Percentiles rank a stretch among this genome's conserved stretches.
Conservation (phyloP, 2,329 filamentous ascomycete genomes). For the Paecilomyces formosus region DNA sequence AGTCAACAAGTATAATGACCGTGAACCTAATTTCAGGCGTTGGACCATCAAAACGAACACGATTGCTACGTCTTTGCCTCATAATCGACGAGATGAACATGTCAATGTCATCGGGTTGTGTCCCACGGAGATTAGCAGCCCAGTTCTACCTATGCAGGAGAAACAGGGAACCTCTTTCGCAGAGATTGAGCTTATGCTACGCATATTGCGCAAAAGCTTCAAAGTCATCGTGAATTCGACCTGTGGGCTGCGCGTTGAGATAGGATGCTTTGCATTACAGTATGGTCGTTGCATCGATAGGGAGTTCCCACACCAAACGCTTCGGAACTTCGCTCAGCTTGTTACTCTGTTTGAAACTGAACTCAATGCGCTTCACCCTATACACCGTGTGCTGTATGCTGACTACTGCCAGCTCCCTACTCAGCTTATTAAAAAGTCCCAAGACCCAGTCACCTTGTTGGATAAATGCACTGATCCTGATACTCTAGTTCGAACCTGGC, state of each 20-base stretch:
- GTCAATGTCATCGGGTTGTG: slow-evolving; percentile 6
- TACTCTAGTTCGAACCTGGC: slow-evolving; percentile 6
- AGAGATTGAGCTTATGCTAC: slow-evolving; percentile 7
- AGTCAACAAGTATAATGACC: slow-evolving; percentile 5
- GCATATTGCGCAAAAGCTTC: slow-evolving; percentile 7
- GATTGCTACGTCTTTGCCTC: background rate
- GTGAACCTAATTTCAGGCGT: background rate
- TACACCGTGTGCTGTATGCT: slow-evolving; percentile 3
- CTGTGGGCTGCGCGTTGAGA: slow-evolving; percentile 18
- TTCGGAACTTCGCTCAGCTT: slow-evolving; percentile 19
- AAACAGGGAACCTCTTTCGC: slow-evolving; percentile 2
- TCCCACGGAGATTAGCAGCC: slow-evolving; percentile 7
- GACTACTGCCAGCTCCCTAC: slow-evolving; percentile 3
- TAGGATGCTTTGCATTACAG: slow-evolving; percentile 10
- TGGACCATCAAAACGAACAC: slow-evolving; percentile 8
- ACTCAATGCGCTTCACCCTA: slow-evolving; percentile 17
- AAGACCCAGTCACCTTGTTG: background rate
- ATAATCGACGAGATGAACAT: slow-evolving; percentile 1
- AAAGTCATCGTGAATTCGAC: slow-evolving; percentile 13
- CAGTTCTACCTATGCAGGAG: slow-evolving; percentile 4
- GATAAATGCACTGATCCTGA: slow-evolving; percentile 3
- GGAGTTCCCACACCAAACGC: slow-evolving; percentile 11
- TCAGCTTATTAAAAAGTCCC: background rate
- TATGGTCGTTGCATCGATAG: slow-evolving; percentile 1
- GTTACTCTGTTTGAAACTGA: slow-evolving; percentile 14